Conservation (phyloP, 768 basidiomycete genomes). For the Hysterangium stoloniferum region DNA sequence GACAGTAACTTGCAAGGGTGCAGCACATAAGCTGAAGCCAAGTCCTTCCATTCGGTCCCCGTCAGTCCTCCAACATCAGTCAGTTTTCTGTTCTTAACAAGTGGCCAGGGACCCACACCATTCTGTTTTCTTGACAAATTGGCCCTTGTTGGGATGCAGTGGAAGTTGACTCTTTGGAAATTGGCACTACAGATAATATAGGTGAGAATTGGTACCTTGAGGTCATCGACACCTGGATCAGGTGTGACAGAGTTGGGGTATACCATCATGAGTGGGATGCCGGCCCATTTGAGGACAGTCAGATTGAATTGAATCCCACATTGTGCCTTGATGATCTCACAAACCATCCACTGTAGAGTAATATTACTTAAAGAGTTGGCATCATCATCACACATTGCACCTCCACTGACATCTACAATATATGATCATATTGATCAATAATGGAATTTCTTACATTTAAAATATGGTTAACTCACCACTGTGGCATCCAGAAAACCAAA, state of each 20-base stretch:
- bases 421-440: not conserved
- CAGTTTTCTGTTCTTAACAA: too few species aligned
- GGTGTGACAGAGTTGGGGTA: not conserved
- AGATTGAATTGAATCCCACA: slow-evolving; percentile 54
- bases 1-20: too few species aligned
- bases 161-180: too few species aligned
- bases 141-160: too few species aligned
- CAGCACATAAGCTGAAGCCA: too few species aligned
- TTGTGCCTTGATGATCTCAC: slow-evolving; percentile 47
- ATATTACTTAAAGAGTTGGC: slow-evolving; percentile 47
- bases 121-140: too few species aligned
- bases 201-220: too few species aligned
- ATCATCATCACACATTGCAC: slow-evolving; percentile 38
- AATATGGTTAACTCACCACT: slow-evolving; percentile 39
- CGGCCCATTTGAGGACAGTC: slow-evolving; percentile 31
- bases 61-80: too few species aligned
- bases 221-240: too few species aligned
- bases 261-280: slow-evolving; percentile 30
- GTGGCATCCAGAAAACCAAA: slow-evolving; percentile 77
- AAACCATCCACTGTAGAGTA: slow-evolving; percentile 75
- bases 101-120: too few species aligned
- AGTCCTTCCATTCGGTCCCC: too few species aligned
- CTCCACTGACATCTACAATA: slow-evolving; percentile 63
- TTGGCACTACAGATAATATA: too few species aligned
- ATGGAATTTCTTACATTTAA: not conserved